Evolutionary conservation across 1,139 yeast genomes (phyloP), one percentile per base, ranked within the genome.

Genomic region (Kodamaea alishanica): DNA sequence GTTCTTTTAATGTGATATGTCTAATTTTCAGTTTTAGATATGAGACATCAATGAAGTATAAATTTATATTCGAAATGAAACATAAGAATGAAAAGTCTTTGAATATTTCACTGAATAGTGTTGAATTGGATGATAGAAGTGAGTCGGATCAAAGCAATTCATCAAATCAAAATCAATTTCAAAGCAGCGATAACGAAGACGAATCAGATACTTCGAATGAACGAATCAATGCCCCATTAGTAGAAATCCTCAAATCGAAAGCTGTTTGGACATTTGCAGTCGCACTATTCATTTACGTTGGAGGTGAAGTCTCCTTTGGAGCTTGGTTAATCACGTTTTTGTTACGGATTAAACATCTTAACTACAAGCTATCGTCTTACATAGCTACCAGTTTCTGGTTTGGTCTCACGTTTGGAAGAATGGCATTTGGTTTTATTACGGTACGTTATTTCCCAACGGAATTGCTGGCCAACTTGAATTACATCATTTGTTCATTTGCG

Each of bases 221-320:
- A 24, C 50, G 44, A 23, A 39, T 39, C 20, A 31, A 47, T 5
- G 49, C 45, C 9, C 49, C 58, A 27, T 44, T 72, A 8, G 36
- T 44, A 3, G 65, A 62, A 26, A 60, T 77, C 8, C 35, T 80
- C 11, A 58, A 55, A 28, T 70, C 74, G 35, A 70, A 65, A 27
- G 55, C 71, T 20, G 72, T 81, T 7, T 60, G 75, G 58, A 51
- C 70, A 11, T 73, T 78, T 48, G 65, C 87, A 1, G 26, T 64
- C 0, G 67, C 73, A 36, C 56, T 83, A 32, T 81, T 82, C 54
- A 52, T 77, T 7, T 82, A 82, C 49, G 72, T 81, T 26, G 90
- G 92, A 2, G 78, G 79, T 6, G 89, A 82, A 54, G 73, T 76
- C n/a, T 72, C 84, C 3, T 76, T 83, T 44, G 89, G 87, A 0